These are phyloP conservation scores for Fusarium succisae DNA, from an alignment of 2,329 filamentous ascomycete species.

Conservation along the genomic window DNA sequence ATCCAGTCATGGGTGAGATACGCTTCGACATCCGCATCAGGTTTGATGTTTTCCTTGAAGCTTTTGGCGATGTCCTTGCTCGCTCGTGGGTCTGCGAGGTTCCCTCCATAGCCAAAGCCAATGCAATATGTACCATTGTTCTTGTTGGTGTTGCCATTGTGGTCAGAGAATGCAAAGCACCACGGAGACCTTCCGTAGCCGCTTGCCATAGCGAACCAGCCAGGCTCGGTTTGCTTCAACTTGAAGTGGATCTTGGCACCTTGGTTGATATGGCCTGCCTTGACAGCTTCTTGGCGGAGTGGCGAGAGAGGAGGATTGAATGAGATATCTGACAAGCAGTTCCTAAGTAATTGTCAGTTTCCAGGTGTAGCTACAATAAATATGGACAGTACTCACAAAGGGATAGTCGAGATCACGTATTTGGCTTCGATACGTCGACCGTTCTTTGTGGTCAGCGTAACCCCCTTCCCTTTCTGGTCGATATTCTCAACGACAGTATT, in stretches of 20 bases:
- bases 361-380: fast-evolving
- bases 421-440: neutral
- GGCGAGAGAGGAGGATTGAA: conserved; percentile 5
- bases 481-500: conserved; percentile 2
- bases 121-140: conserved; percentile 27
- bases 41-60: conserved; percentile 16
- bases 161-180: conserved; percentile 31
- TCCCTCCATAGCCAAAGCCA: conserved; percentile 20
- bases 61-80: neutral
- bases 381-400: neutral
- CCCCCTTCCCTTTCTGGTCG: neutral
- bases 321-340: neutral
- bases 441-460: conserved; percentile 2
- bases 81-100: neutral
- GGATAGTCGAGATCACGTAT: conserved; percentile 24
- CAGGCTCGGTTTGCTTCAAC: neutral
- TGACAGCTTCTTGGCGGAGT: conserved; percentile 11
- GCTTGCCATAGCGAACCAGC: conserved; percentile 17
- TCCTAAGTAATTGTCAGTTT: neutral
- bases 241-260: conserved; percentile 29
- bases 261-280: conserved; percentile 14
- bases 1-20: conserved; percentile 38
- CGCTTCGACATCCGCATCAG: conserved; percentile 9
- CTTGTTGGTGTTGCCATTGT: conserved; percentile 6
- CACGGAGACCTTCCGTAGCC: conserved; percentile 6